Base-by-base conservation (phyloP, 169 alveolate genomes). In the Eimeria necatrix region DNA sequence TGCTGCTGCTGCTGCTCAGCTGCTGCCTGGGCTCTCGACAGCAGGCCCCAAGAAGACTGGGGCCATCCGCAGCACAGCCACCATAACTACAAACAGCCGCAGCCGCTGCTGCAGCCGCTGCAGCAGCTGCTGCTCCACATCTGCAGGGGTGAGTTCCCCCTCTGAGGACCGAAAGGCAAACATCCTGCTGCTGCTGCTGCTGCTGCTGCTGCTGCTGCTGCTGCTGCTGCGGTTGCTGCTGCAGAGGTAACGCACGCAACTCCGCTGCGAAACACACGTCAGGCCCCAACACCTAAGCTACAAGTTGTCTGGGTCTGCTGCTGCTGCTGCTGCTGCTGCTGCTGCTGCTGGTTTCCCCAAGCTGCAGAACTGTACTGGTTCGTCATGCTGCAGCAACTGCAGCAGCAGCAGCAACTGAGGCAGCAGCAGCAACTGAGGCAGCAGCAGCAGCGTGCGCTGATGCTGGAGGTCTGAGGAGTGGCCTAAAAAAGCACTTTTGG, bases 1-100 rank as follows among this genome's bases (percentile, higher is more conserved):
- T 78, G 88, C 59, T 7, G 64, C 88, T 46, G 68, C 61, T 78
- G 64, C 88, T 78, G 88, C 84, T 87, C 52, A 83, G 61, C 76
- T 61, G 46, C 59, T 56, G 53, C 60, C 60, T 24, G 76, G 60
- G 52, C 4, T 46, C 59, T 22, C 74, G n/a, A 22, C 14, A 41
- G 94, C 94, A 20, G 85, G 84, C 26, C 86, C 78, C 16, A 51
- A 53, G 59, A 51, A 48, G 53, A 26, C 85, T n/a, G 73, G 86
- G 53, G 73, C 94, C 12, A n/a, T 20, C 68, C 60, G 84, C 64
- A 49, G 83, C 70, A 5, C 74, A 9, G 68, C 83, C 7, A 73
- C 83, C 16, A 73, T 20, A 20, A 48, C 78, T 14, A 68, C 93
- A 49, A 64, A 64, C 12, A 64, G 53, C 24, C 18, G 73, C 73